Evolutionary conservation across 257 asterid genomes (phyloP), one percentile per base, ranked within the genome.

Genomic region (Petunia secreta): DNA sequence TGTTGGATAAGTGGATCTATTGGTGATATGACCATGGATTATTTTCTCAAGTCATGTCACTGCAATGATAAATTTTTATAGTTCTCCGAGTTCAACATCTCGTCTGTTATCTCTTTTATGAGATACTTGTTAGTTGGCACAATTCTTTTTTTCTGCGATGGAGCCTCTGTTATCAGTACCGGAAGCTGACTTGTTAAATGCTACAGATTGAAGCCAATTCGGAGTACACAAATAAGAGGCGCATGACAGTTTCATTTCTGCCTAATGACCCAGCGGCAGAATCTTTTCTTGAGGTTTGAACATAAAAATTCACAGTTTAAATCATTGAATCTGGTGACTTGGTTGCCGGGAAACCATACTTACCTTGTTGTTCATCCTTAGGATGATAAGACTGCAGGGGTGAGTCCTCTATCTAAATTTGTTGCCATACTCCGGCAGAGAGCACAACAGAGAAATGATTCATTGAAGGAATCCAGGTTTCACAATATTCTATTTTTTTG

Each of bases 271-370:
- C 86, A 11, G 90, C 85, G 48, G 97, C 93, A 54, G 87, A 85
- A 75, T 84, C 91, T 85, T 93, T 94, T 83, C 97, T 96, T 41
- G 94, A 95, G 99, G 99, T 95, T 75, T 85, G 85, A 65, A 82
- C 53, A 57, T 86, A 41, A 46, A 6, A 57, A 54, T 7, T 80
- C 38, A 63, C 46, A 25, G 25, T 25, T 25, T 25, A 25, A 25
- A 25, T 25, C 25, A 25, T 25, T 25, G 25, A 25, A 25, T n/a
- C 14, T 52, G 6, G 3, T 80, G 79, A 65, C 53, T 74, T 46
- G 46, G 66, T 50, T 78, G n/a, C 73, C 64, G 40, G 50, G 63
- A 37, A 65, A 68, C 63, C 52, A 50, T 60, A 44, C 62, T 55
- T 60, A 39, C 48, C 54, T 77, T 44, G 75, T 48, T 73, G 14